Base-by-base conservation (phyloP, 1,284 basidiomycete species). In the Phellopilus nigrolimitatus region DNA sequence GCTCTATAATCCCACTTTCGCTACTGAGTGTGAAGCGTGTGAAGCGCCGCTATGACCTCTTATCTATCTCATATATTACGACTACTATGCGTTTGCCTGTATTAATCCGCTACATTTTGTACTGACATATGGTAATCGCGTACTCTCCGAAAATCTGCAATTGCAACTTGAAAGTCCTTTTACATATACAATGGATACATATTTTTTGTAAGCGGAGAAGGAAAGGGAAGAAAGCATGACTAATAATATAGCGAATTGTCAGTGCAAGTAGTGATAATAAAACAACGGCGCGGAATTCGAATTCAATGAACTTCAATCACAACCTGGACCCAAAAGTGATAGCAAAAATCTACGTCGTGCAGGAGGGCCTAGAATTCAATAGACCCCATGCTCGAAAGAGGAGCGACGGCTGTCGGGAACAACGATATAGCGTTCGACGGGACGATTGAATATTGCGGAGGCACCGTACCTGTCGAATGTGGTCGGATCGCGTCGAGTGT, bases 1-100 rank as follows among this genome's bases (percentile, higher is more conserved):
- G 2, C 63, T 62, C 47, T 37, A 56, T 17, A 65, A 67, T 41
- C 53, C 49, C 7, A 28, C 27, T 3, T 62, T 52, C 9, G 31
- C 59, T 17, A 3, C 27, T 7, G 17, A 31, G 10, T 67, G 65
- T 47, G 57, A 58, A 40, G 55, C 64, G 28, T 66, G 64, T 49
- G 58, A 58, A n/a, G 44, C 40, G 12, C 43, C 31, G 15, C 49
- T 51, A 22, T 45, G 7, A 45, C 24, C 28, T 21, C 22, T 10
- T 44, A 13, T 17, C 21, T 51, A 17, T 25, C 27, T 15, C 22
- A 36, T 22, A 31, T 43, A 49, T 19, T 44, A 37, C 34, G 19
- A 17, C n/a, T 37, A 37, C 19, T 40, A 48, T 34, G 25, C 34
- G 31, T n/a, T 31, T 38, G 9, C 36, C 15, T 28, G 38, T 48